phyloP scores from a whole-genome alignment of 2,329 filamentous ascomycete genomes.

The Aspergillus aculeatus region DNA sequence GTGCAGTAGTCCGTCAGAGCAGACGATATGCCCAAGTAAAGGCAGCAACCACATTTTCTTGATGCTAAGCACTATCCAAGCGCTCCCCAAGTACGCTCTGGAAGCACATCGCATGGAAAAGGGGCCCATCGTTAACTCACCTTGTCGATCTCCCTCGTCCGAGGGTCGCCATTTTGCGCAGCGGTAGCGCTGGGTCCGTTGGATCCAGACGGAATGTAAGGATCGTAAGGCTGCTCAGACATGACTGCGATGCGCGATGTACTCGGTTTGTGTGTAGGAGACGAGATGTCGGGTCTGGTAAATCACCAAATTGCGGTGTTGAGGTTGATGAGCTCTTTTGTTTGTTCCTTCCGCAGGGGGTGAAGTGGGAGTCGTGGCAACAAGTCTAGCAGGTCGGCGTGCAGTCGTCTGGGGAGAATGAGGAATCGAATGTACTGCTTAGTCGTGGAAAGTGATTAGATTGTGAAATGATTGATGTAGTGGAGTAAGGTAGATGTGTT shows the following conservation, averaged over 20 bases:
- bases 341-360: slow-evolving; percentile 12
- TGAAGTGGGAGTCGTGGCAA: slow-evolving; percentile 9
- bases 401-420: slow-evolving; percentile 2
- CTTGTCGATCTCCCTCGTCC: slow-evolving; percentile 75
- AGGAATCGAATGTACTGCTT: not conserved
- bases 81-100: not conserved
- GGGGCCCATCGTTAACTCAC: slow-evolving; percentile 57
- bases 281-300: slow-evolving; percentile 16
- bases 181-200: slow-evolving; percentile 51
- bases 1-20: not conserved
- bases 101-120: not conserved
- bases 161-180: slow-evolving; percentile 57
- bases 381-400: not conserved
- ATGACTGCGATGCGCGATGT: slow-evolving; percentile 40
- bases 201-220: slow-evolving; percentile 75
- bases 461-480: slow-evolving; percentile 8
- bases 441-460: not conserved
- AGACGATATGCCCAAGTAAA: not conserved
- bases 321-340: slow-evolving; percentile 15
- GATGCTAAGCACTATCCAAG: not conserved
- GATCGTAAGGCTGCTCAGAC: slow-evolving; percentile 74
- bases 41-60: not conserved
- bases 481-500: slow-evolving; percentile 7
- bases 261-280: slow-evolving; percentile 10
- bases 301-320: slow-evolving; percentile 19